Base-by-base conservation (phyloP, 2,329 filamentous ascomycete genomes). In the Colletotrichum somersetense region DNA sequence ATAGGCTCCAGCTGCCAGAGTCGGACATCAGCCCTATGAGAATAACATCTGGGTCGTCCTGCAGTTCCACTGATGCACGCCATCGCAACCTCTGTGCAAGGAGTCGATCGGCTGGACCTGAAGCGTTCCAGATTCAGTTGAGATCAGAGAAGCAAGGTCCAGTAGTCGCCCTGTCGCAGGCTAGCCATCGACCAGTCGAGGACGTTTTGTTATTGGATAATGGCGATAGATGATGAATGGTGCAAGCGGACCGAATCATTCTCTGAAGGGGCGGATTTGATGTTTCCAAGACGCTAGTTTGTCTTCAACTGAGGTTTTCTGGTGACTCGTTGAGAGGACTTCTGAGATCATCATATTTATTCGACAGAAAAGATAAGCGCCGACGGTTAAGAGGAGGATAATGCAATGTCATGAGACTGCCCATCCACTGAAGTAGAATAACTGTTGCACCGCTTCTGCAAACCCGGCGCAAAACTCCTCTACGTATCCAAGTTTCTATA, bases 121-220 rank as follows among this genome's bases (percentile, higher is more conserved):
- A 55, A 57, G 62, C 50, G 67, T 73, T 61, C 64, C 71, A 73
- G 67, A 56, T 73, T 73, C 71, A 71, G 67, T 59, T 66, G 67
- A 46, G 14, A 62, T 66, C 33, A 26, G 38, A 44, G 26, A 42
- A 38, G 58, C 57, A 48, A 50, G 62, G 50, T 26, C 50, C 33
- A 38, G 42, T 42, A 42, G 62, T 52, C 57, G 71, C 67, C 67
- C 67, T 30, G 71, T 73, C 71, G 61, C 67, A 71, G 71, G 67
- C 61, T 67, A 35, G 56, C 33, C 71, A 50, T 33, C 57, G 68
- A 58, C 42, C 56, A 16, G 40, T 61, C 58, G 58, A 44, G 18
- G 6, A 23, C 26, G 35, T n/a, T 20, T 33, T 61, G n/a, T 56
- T 48, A 73, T 73, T 73, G 67, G 72, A 67, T 73, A 58, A 72